Percentiles rank a stretch among this genome's conserved stretches.
Evolutionary conservation across 306 rosid species (phyloP).

Genomic region (Crotalaria pallida): DNA sequence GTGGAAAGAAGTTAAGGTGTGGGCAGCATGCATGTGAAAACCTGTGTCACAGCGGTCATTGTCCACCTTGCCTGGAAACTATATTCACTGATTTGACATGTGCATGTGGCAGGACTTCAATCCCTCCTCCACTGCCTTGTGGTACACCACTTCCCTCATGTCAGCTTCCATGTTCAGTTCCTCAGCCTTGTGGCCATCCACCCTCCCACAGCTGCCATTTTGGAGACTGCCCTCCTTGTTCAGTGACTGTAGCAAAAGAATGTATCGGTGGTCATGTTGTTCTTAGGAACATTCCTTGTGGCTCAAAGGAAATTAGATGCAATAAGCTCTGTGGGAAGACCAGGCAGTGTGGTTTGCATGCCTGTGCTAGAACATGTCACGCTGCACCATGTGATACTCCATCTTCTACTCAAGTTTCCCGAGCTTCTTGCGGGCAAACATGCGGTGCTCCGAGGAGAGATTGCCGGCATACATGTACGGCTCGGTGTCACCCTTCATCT

Average conservation of each 20-base stretch:
- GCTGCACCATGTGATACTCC: conserved; percentile 56
- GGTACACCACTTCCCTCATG: conserved; percentile 82
- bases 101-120: conserved; percentile 78
- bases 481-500: conserved; percentile 75
- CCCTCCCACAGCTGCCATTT: conserved; percentile 90
- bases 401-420: conserved; percentile 31
- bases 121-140: conserved; percentile 87
- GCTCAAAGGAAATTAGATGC: conserved; percentile 84
- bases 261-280: conserved; percentile 88
- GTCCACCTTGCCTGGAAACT: conserved; percentile 90
- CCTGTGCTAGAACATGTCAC: conserved; percentile 82
- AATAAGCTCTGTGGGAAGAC: conserved; percentile 89
- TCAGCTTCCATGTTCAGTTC: conserved; percentile 74
- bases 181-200: conserved; percentile 86
- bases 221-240: conserved; percentile 90
- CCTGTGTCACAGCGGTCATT: conserved; percentile 86
- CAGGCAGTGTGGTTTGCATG: conserved; percentile 85
- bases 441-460: conserved; percentile 92
- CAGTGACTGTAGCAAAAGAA: conserved; percentile 77
- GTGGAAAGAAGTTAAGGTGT: conserved; percentile 78
- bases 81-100: conserved; percentile 77
- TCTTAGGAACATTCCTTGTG: conserved; percentile 83
- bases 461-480: conserved; percentile 73
- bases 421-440: conserved; percentile 77
- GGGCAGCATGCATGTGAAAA: conserved; percentile 83